These are phyloP conservation scores for Fusarium beomiforme DNA, from an alignment of 2,329 filamentous ascomycete species.

Conservation along the genomic window DNA sequence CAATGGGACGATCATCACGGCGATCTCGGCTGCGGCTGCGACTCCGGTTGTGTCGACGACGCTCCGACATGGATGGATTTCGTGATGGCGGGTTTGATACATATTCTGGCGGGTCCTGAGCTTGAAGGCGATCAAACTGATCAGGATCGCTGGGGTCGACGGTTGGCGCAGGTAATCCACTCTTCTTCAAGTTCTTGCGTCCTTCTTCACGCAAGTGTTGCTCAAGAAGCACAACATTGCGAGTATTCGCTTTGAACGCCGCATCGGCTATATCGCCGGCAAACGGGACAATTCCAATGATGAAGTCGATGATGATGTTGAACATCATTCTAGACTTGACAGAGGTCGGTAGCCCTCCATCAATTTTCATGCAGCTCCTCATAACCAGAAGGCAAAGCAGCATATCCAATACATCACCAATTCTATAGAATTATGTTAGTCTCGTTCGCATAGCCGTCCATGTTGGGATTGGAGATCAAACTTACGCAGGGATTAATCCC, in stretches of 20 bases:
- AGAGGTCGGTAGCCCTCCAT: slow-evolving; percentile 75
- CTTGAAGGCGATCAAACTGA: slow-evolving; percentile 57
- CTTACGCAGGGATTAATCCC: slow-evolving; percentile 83
- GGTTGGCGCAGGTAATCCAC: slow-evolving; percentile 57
- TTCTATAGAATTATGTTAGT: slow-evolving; percentile 53
- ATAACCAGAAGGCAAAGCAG: slow-evolving; percentile 81
- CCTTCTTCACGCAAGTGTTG: slow-evolving; percentile 75
- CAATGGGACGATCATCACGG: slow-evolving; percentile 29
- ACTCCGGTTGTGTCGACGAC: slow-evolving; percentile 28
- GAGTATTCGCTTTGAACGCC: slow-evolving; percentile 78
- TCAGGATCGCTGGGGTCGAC: slow-evolving; percentile 64
- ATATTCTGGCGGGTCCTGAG: slow-evolving; percentile 43
- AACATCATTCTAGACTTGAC: slow-evolving; percentile 79
- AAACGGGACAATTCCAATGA: slow-evolving; percentile 78
- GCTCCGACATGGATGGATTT: slow-evolving; percentile 37
- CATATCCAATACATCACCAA: slow-evolving; percentile 80
- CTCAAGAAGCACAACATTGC: slow-evolving; percentile 77
- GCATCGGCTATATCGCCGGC: slow-evolving; percentile 81
- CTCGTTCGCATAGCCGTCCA: neutral
- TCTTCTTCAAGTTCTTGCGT: slow-evolving; percentile 62
- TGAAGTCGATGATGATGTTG: slow-evolving; percentile 80
- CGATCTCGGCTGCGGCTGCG: slow-evolving; percentile 25
- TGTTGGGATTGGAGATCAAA: slow-evolving; percentile 34
- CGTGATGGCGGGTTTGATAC: slow-evolving; percentile 42
- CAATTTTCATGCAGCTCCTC: slow-evolving; percentile 75